phyloP scores from a whole-genome alignment of 1,139 yeast genomes.

The Suhomyces taliae region DNA sequence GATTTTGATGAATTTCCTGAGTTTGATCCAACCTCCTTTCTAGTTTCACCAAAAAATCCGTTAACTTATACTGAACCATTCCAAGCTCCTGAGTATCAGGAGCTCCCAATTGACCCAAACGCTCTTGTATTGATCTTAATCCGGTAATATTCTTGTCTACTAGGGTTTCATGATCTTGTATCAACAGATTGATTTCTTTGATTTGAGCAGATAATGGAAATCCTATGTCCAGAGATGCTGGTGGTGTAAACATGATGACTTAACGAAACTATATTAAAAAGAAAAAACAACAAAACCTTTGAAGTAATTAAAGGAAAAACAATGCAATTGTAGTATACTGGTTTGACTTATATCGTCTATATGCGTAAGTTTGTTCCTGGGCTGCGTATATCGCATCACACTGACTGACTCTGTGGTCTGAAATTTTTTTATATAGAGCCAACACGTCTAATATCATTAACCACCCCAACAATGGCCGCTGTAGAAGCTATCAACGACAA shows the following conservation, averaged over 20 bases:
- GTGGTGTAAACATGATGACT: constrained; percentile 3
- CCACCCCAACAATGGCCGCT: constrained; percentile 12
- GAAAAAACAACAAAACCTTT: too few relatives aligned
- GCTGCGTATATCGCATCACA: neutral
- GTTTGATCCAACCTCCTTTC: constrained; percentile 5
- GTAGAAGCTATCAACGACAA: constrained; percentile 42
- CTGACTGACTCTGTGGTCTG: neutral
- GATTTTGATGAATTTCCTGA: too few relatives aligned
- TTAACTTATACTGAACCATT: constrained; percentile 7
- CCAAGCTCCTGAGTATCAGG: constrained; percentile 1
- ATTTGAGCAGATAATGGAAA: constrained; percentile 3
- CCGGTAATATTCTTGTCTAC: constrained; percentile 10
- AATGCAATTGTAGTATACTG: too few relatives aligned
- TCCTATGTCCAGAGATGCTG: constrained; percentile 1
- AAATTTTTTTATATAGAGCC: neutral
- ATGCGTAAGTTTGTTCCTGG: constrained; percentile 2
- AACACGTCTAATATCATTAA: neutral
- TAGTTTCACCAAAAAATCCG: constrained; percentile 9
- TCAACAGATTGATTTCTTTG: constrained; percentile 15
- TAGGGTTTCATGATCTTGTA: constrained; percentile 12
- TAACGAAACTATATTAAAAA: neutral
- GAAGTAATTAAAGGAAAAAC: too few relatives aligned
- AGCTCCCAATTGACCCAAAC: neutral
- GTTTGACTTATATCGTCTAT: neutral
- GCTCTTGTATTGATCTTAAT: constrained; percentile 6